phyloP scores from a whole-genome alignment of 306 rosid genomes.

The Psophocarpus tetragonolobus region DNA sequence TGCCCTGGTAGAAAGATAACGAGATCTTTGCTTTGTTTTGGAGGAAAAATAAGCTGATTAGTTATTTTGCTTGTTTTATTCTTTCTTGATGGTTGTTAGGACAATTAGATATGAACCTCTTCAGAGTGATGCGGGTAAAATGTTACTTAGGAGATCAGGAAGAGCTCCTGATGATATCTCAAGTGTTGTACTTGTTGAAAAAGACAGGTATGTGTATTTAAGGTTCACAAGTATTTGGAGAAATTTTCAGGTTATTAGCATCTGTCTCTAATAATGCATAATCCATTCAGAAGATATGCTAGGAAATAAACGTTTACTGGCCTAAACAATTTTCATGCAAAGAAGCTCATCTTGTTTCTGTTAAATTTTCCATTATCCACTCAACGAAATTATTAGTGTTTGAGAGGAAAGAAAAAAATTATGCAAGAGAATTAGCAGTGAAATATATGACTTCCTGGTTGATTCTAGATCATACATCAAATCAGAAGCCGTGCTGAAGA shows the following conservation, averaged over 20 bases:
- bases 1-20: background rate
- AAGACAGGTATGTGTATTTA: conserved; percentile 51
- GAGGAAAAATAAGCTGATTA: background rate
- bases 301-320: background rate
- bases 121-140: conserved; percentile 91
- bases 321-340: conserved; percentile 1
- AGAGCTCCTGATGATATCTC: conserved; percentile 97
- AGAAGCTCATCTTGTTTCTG: background rate
- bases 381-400: background rate
- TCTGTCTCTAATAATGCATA: background rate
- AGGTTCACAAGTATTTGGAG: background rate
- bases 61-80: conserved; percentile 6
- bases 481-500: conserved; percentile 91
- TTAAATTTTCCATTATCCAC: conserved; percentile 4
- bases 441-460: conserved; percentile 33
- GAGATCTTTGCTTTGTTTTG: background rate
- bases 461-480: conserved; percentile 74
- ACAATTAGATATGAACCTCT: conserved; percentile 81
- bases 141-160: conserved; percentile 82
- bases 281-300: background rate
- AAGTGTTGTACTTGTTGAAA: conserved; percentile 90
- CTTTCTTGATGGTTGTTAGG: conserved; percentile 46
- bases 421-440: conserved; percentile 8
- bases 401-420: conserved; percentile 2
- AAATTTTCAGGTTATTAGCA: background rate